phyloP scores from a whole-genome alignment of 768 basidiomycete genomes.

The Asterophora lycoperdoides region DNA sequence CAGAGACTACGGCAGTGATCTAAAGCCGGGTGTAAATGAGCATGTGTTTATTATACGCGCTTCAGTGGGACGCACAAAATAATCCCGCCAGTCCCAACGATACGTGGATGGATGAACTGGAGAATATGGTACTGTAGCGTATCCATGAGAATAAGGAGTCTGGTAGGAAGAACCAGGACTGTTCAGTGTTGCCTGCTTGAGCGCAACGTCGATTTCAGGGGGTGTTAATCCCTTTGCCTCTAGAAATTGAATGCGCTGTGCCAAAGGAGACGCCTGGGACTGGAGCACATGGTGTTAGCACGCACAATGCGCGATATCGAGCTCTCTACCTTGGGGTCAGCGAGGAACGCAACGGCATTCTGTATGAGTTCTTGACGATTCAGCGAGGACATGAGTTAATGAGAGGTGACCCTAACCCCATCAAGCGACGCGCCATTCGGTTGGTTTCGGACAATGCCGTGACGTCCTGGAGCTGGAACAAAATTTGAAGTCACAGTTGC shows the following conservation, averaged over 20 bases:
- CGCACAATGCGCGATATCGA: neutral
- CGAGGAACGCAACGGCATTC: slow-evolving; percentile 81
- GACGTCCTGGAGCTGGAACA: slow-evolving; percentile 16
- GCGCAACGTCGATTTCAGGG: slow-evolving; percentile 80
- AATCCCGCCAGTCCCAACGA: slow-evolving; percentile 93
- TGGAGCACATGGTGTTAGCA: slow-evolving; percentile 26
- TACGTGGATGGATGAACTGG: slow-evolving; percentile 32
- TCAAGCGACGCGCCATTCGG: slow-evolving; percentile 9
- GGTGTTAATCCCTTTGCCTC: slow-evolving; percentile 87
- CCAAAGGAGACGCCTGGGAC: slow-evolving; percentile 74
- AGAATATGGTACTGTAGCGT: slow-evolving; percentile 37
- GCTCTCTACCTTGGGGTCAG: slow-evolving; percentile 67
- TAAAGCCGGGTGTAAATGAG: slow-evolving; percentile 28
- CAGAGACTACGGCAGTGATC: slow-evolving; percentile 93
- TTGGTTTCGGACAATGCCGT: slow-evolving; percentile 23
- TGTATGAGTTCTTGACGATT: slow-evolving; percentile 72
- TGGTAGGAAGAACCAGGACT: slow-evolving; percentile 16
- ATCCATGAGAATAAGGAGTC: slow-evolving; percentile 37
- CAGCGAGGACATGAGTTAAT: slow-evolving; percentile 27
- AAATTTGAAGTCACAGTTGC: slow-evolving; percentile 13
- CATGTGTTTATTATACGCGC: slow-evolving; percentile 18
- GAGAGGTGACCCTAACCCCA: slow-evolving; percentile 14
- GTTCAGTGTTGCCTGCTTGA: slow-evolving; percentile 54
- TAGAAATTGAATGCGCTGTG: slow-evolving; percentile 90
- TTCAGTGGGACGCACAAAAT: slow-evolving; percentile 63